Conservation (phyloP, 768 basidiomycete genomes). For the Lactarius quietus region DNA sequence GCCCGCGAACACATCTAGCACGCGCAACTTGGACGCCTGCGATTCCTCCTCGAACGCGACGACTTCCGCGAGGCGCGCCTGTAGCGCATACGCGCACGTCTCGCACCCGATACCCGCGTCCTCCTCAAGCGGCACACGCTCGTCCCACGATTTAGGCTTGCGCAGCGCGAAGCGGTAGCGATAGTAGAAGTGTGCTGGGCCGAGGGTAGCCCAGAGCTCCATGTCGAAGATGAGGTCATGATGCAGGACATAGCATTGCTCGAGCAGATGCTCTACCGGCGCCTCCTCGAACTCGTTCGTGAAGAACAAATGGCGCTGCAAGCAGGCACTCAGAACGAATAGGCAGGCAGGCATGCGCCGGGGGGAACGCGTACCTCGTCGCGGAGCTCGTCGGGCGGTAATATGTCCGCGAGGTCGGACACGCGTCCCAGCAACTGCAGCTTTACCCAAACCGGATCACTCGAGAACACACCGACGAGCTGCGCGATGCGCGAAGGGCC, state of each 20-base stretch:
- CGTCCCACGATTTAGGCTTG: slow-evolving; percentile 34
- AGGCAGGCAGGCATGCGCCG: neutral
- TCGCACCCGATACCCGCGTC: slow-evolving; percentile 45
- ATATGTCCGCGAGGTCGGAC: slow-evolving; percentile 35
- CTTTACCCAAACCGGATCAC: slow-evolving; percentile 12
- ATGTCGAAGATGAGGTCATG: slow-evolving; percentile 31
- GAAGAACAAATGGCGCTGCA: slow-evolving; percentile 58
- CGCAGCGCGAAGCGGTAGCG: slow-evolving; percentile 47
- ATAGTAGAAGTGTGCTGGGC: slow-evolving; percentile 50
- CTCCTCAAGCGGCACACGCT: slow-evolving; percentile 33
- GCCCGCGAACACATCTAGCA: slow-evolving; percentile 45
- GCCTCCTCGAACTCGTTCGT: slow-evolving; percentile 46
- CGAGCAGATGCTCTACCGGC: slow-evolving; percentile 41
- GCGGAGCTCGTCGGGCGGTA: slow-evolving; percentile 41
- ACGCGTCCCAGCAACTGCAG: slow-evolving; percentile 49
- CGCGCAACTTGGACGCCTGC: slow-evolving; percentile 29
- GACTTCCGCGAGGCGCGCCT: slow-evolving; percentile 19
- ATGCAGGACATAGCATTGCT: slow-evolving; percentile 47
- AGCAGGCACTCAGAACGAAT: neutral
- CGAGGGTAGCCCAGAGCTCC: slow-evolving; percentile 29
- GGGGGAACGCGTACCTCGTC: slow-evolving; percentile 49
- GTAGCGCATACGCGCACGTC: slow-evolving; percentile 37
- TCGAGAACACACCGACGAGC: slow-evolving; percentile 37
- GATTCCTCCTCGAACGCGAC: slow-evolving; percentile 34
- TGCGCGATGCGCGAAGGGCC: slow-evolving; percentile 60